Percentiles rank a stretch among this genome's conserved stretches.
Evolutionary conservation across 176 grass and related monocot genomes (phyloP).

Genomic region (Aechmea fasciata): DNA sequence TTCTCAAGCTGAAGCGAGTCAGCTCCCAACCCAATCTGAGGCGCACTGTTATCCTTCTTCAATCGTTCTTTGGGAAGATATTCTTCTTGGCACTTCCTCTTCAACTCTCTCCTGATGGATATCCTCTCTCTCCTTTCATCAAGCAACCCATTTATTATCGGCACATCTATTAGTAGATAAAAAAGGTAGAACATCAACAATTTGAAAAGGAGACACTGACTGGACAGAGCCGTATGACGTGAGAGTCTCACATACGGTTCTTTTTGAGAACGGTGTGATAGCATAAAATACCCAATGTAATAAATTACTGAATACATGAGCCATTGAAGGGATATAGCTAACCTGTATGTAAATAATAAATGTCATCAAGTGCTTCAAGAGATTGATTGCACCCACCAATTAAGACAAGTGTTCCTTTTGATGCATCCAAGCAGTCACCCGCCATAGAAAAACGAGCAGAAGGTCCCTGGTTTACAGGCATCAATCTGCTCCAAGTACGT

Average conservation of each 20-base stretch:
- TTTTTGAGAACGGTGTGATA: no score
- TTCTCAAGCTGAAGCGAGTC: constrained; percentile 3
- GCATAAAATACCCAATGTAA: neutral
- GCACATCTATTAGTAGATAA: constrained; percentile 17
- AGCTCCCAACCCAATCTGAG: neutral
- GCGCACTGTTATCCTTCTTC: neutral
- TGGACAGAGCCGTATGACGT: neutral
- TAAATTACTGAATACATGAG: neutral
- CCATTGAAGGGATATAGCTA: neutral
- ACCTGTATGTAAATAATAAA: constrained; percentile 36
- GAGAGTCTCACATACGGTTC: neutral
- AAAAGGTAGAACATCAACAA: neutral
- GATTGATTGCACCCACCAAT: constrained; percentile 29
- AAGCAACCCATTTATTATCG: constrained; percentile 5
- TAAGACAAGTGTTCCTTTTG: constrained; percentile 18
- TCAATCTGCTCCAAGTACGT: constrained; percentile 14
- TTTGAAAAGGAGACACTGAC: neutral
- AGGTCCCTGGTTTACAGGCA: constrained; percentile 20
- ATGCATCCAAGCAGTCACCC: constrained; percentile 28
- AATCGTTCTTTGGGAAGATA: constrained; percentile 1
- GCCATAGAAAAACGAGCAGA: constrained; percentile 25
- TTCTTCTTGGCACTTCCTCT: constrained; percentile 12
- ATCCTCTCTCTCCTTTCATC: constrained; percentile 8
- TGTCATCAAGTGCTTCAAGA: constrained; percentile 31
- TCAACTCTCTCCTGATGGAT: constrained; percentile 24